Conservation (phyloP, 108 stramenopile species). For the Pseudonitzschia pungens region DNA sequence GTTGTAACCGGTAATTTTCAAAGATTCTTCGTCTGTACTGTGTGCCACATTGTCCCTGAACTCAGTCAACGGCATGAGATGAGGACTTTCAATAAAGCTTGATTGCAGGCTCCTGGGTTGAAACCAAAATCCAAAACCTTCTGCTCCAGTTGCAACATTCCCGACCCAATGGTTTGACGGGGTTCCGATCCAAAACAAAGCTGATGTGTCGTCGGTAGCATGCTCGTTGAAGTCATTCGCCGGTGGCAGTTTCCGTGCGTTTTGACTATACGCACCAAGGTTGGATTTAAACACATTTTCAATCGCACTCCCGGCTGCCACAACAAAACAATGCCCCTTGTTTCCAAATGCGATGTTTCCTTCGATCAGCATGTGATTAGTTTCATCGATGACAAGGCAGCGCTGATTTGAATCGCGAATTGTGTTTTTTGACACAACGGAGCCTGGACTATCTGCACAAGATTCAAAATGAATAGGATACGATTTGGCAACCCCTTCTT, state of each 20-base stretch:
- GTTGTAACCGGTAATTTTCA: slow-evolving; percentile 10
- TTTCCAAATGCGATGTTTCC: slow-evolving; percentile 59
- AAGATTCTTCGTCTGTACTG: slow-evolving; percentile 12
- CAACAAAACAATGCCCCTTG: slow-evolving; percentile 42
- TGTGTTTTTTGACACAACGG: slow-evolving; percentile 53
- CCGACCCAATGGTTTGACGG: slow-evolving; percentile 25
- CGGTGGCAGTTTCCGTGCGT: not conserved
- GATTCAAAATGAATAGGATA: slow-evolving; percentile 63
- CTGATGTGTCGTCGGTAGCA: slow-evolving; percentile 20
- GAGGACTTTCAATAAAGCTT: slow-evolving; percentile 4
- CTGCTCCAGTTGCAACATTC: slow-evolving; percentile 37
- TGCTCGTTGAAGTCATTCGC: not conserved
- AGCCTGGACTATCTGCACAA: slow-evolving; percentile 38
- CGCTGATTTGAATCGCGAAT: slow-evolving; percentile 61
- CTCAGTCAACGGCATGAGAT: slow-evolving; percentile 9
- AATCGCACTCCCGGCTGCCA: slow-evolving; percentile 36
- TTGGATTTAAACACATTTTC: slow-evolving; percentile 40
- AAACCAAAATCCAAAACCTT: slow-evolving; percentile 35
- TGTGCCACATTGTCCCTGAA: slow-evolving; percentile 14
- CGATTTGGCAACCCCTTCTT: slow-evolving; percentile 41
- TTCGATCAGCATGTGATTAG: slow-evolving; percentile 47
- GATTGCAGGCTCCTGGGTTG: slow-evolving; percentile 9
- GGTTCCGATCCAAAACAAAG: slow-evolving; percentile 25
- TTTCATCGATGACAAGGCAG: slow-evolving; percentile 61
- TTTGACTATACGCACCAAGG: slow-evolving; percentile 27